These are phyloP conservation scores for Quercus lobata DNA, from an alignment of 331 rosid species.

Conservation along the genomic window DNA sequence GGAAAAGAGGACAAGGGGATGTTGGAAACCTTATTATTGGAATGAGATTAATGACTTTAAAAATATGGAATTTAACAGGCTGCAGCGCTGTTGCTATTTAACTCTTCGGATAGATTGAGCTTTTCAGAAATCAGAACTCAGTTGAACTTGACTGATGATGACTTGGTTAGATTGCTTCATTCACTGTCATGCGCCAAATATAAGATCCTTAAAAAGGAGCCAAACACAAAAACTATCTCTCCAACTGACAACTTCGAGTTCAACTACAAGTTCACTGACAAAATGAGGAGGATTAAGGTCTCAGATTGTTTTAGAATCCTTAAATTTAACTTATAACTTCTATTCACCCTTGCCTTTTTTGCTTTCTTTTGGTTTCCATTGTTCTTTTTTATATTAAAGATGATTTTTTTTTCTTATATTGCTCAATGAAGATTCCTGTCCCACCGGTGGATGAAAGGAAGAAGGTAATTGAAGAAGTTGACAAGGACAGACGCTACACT, in stretches of 20 bases:
- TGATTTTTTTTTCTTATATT: not conserved
- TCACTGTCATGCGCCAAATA: constrained; percentile 80
- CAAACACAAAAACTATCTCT: constrained; percentile 52
- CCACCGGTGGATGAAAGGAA: constrained; percentile 81
- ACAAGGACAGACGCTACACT: constrained; percentile 81
- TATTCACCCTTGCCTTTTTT: not conserved
- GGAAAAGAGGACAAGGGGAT: not conserved
- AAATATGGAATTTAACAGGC: constrained; percentile 40
- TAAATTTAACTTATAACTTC: not conserved
- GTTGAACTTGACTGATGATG: constrained; percentile 63
- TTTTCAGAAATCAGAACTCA: constrained; percentile 76
- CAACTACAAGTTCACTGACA: constrained; percentile 73
- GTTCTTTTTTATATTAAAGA: not conserved
- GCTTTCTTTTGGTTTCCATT: not conserved
- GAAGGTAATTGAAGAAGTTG: constrained; percentile 77
- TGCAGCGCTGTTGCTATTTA: constrained; percentile 73
- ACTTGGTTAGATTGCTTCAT: constrained; percentile 67
- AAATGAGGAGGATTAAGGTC: constrained; percentile 85
- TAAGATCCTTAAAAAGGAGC: constrained; percentile 75
- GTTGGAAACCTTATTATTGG: constrained; percentile 3
- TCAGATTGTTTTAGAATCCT: not conserved
- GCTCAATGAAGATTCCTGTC: constrained; percentile 58
- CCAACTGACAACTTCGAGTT: constrained; percentile 56
- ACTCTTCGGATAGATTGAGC: constrained; percentile 63
- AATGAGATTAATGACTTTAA: not conserved